Percentiles rank a stretch among this genome's conserved stretches.
phyloP scores from a whole-genome alignment of 2,329 filamentous ascomycete genomes.

The Neopestalotiopsis rosae region DNA sequence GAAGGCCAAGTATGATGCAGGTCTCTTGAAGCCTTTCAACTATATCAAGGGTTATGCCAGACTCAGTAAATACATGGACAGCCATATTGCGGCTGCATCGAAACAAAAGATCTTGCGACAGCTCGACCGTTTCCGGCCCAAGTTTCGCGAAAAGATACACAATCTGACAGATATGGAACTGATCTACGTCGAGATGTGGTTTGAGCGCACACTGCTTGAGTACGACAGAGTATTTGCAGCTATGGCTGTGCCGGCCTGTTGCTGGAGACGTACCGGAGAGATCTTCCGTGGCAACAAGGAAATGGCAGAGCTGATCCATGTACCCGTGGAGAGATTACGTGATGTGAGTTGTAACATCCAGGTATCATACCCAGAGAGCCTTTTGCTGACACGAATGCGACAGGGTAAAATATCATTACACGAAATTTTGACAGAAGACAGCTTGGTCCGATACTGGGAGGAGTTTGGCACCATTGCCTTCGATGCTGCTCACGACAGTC shows the following conservation, averaged over 20 bases:
- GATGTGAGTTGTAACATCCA: slow-evolving; percentile 68
- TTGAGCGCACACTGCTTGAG: slow-evolving; percentile 94
- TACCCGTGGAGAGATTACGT: slow-evolving; percentile 86
- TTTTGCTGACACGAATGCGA: slow-evolving; percentile 18
- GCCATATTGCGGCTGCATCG: slow-evolving; percentile 79
- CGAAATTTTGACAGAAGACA: slow-evolving; percentile 94
- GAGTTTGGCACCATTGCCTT: slow-evolving; percentile 99
- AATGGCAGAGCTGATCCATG: slow-evolving; percentile 95
- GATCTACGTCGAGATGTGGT: slow-evolving; percentile 98
- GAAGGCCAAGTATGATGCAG: slow-evolving; percentile 94
- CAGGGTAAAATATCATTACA: slow-evolving; percentile 94
- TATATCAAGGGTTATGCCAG: slow-evolving; percentile 96
- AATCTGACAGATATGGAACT: slow-evolving; percentile 91
- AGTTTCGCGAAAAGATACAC: slow-evolving; percentile 95
- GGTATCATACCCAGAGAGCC: not conserved
- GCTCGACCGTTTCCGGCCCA: slow-evolving; percentile 90
- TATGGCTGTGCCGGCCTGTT: slow-evolving; percentile 98
- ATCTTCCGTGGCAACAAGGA: slow-evolving; percentile 98
- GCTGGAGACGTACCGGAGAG: slow-evolving; percentile 95
- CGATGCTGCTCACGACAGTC: slow-evolving; percentile 90
- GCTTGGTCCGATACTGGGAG: slow-evolving; percentile 97
- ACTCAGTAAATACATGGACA: slow-evolving; percentile 89
- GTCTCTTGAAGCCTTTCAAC: slow-evolving; percentile 94
- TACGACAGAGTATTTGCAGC: slow-evolving; percentile 98
- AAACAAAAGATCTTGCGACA: slow-evolving; percentile 92